Percentiles rank a stretch among this genome's conserved stretches.
These are phyloP conservation scores for Citrus trifoliata DNA, from an alignment of 345 rosid genomes.

Conservation along the genomic window DNA sequence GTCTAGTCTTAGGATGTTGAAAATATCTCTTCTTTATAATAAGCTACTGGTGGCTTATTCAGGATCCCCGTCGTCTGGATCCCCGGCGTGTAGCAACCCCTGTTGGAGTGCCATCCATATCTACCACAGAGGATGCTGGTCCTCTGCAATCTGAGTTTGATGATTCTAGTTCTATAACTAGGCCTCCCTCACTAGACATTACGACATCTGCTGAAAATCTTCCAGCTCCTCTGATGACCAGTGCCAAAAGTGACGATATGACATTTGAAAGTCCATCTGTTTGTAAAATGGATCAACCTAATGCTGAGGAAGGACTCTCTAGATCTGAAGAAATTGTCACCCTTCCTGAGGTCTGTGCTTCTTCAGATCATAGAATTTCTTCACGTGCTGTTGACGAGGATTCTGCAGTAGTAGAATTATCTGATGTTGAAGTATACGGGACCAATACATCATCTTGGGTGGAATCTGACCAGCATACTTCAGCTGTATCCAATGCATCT, in stretches of 20 bases:
- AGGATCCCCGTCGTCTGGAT: constrained; percentile 99
- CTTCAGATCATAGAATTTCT: constrained; percentile 47
- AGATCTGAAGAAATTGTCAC: constrained; percentile 40
- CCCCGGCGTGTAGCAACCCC: constrained; percentile 65
- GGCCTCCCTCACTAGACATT: constrained; percentile 38
- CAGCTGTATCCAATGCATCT: constrained; percentile 34
- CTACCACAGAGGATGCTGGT: constrained; percentile 46
- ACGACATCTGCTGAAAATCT: constrained; percentile 37
- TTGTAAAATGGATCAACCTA: constrained; percentile 41
- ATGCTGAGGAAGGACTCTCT: constrained; percentile 39
- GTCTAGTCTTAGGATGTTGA: neutral
- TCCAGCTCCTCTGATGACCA: constrained; percentile 28
- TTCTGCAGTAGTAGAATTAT: constrained; percentile 32
- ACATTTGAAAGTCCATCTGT: constrained; percentile 37
- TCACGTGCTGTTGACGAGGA: constrained; percentile 45
- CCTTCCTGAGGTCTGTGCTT: constrained; percentile 37
- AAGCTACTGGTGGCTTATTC: constrained; percentile 32
- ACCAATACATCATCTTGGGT: constrained; percentile 34
- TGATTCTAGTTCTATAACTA: constrained; percentile 39
- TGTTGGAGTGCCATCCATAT: constrained; percentile 38
- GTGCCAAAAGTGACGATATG: constrained; percentile 41
- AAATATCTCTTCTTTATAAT: constrained; percentile 12
- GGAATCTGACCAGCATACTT: constrained; percentile 51
- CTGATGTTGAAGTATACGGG: constrained; percentile 47
- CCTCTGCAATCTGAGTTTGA: constrained; percentile 45